A percentile compares a stretch with the other conserved stretches of the same genome.
Evolutionary conservation across 129 eudicot species (phyloP).

Genomic region (Centrapalus pauciflorus): DNA sequence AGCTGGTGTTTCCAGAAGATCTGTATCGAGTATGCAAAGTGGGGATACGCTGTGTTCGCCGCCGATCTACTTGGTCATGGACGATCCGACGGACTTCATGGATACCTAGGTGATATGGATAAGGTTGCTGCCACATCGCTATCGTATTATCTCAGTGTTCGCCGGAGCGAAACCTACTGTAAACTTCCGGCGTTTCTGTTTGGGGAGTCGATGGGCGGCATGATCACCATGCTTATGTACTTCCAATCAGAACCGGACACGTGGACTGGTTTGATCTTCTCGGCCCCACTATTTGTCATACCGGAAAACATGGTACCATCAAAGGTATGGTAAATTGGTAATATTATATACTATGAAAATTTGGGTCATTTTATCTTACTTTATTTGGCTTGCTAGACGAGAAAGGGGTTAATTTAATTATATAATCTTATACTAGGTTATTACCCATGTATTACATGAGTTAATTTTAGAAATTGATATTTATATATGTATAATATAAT

Average conservation of each 20-base stretch:
- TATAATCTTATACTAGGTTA: no score
- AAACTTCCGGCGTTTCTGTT: conserved; percentile 71
- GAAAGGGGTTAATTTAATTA: no score
- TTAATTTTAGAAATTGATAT: no score
- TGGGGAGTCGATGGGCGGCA: conserved; percentile 86
- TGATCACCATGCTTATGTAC: conserved; percentile 63
- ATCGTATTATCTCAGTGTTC: conserved; percentile 41
- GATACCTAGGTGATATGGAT: conserved; percentile 65
- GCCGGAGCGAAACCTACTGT: conserved; percentile 49
- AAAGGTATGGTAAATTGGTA: no score
- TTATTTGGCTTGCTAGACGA: no score
- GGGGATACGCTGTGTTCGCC: conserved; percentile 93
- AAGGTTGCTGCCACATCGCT: conserved; percentile 54
- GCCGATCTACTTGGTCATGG: conserved; percentile 87
- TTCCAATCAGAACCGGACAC: conserved; percentile 58
- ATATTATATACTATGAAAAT: no score
- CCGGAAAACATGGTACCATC: conserved; percentile 76
- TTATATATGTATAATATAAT: no score
- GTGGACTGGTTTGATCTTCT: conserved; percentile 80
- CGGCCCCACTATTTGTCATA: conserved; percentile 73
- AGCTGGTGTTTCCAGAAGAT: conserved; percentile 83
- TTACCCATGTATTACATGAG: no score
- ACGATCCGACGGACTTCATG: conserved; percentile 68
- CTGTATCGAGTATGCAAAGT: conserved; percentile 61
- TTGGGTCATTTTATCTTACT: no score